Base-by-base conservation (phyloP, 257 asterid genomes). In the Solanum sparsipilum region DNA sequence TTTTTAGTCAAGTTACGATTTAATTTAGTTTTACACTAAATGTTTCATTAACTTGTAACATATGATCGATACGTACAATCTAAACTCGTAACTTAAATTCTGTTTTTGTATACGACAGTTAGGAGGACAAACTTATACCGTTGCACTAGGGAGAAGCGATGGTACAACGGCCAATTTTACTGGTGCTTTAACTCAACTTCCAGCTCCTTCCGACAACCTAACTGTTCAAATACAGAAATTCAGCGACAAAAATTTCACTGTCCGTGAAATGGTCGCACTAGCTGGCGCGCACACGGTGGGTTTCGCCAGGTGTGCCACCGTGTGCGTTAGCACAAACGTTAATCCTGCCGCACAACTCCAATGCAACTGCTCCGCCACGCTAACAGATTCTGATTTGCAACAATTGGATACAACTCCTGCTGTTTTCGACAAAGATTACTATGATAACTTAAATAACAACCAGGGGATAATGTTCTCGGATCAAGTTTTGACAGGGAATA, bases 401-500 rank as follows among this genome's bases (percentile, higher is more conserved):
- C 84, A 78, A 9, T 63, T 86, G 84, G 88, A 86, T 13, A 58
- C 38, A 27, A 86, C 88, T 31, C 88, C 88, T 12, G 13, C 27
- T 12, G 46, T n/a, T 1, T 86, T 70, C 83, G 88, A 86, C 84
- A 56, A 32, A 46, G 48, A 36, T 7, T 86, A 68, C 67, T 86
- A 48, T 12, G 23, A 75, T 13, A 83, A 72, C 73, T 58, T 86
- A 23, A 78, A 75, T 12, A 71, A 15, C 20, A 78, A 78, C 16
- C 88, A 72, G 34, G 88, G 88, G 4, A 75, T 86, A 70, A 35
- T 86, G 46, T 86, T 86, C 16, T 86, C 88, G 25, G 88, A 86
- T 38, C 79, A 86, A n/a, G 88, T 31, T 9, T 78, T 86, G 58
- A 71, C 82, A 1, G 46, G 34, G 44, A 72, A 78, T 27, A 86